Conservation (phyloP, 2,329 filamentous ascomycete species). For the Trichoderma sp. region DNA sequence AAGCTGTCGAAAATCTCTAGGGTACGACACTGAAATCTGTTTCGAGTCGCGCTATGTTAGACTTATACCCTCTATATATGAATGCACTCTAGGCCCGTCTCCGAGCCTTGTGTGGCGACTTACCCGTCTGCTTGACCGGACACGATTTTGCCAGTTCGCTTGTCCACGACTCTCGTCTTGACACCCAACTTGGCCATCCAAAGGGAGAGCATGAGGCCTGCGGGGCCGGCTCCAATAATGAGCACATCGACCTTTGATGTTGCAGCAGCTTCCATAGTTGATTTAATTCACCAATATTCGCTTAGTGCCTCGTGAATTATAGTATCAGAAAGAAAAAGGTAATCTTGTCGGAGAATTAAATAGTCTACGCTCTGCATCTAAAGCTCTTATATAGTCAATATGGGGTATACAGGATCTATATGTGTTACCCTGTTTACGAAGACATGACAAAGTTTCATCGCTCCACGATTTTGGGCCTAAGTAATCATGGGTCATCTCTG, state of each 20-base stretch:
- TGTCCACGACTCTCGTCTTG: conserved; percentile 44
- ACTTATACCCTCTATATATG: neutral
- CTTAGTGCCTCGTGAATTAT: neutral
- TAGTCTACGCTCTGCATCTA: neutral
- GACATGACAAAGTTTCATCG: neutral
- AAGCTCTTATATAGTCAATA: neutral
- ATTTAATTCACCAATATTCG: neutral
- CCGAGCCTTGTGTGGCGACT: conserved; percentile 6
- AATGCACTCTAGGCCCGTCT: neutral
- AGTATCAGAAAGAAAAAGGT: neutral
- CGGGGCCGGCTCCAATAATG: conserved; percentile 42
- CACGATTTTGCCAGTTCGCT: conserved; percentile 40
- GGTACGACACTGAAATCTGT: conserved; percentile 57
- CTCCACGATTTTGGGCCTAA: neutral
- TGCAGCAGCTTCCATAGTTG: neutral
- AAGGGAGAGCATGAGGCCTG: conserved; percentile 42
- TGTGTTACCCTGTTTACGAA: neutral
- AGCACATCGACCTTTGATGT: conserved; percentile 34
- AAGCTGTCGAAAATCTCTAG: conserved; percentile 74
- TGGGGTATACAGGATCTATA: neutral
- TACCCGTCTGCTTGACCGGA: conserved; percentile 43
- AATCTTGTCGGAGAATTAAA: neutral
- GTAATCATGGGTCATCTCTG: conserved; percentile 17
- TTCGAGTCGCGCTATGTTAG: neutral
- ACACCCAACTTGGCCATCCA: conserved; percentile 44